Evolutionary conservation across 257 asterid genomes (phyloP).

Genomic region (Fraxinus quadrangulata): DNA sequence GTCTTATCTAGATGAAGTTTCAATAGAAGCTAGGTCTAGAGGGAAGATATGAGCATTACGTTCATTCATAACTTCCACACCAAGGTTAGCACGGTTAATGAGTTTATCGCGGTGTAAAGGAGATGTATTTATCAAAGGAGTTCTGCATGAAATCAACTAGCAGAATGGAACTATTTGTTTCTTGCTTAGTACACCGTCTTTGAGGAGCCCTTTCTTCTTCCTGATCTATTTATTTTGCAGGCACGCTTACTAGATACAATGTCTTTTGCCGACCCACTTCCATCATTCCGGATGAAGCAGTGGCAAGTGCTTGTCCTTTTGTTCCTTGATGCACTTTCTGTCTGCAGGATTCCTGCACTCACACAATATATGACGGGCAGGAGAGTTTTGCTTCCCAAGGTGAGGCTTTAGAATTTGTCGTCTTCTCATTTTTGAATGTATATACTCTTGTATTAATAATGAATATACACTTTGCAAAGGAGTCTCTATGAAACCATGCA

Average conservation of each 20-base stretch:
- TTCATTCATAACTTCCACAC: no score
- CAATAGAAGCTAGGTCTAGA: no score
- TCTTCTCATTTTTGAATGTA: conserved; percentile 17
- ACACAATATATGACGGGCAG: conserved; percentile 52
- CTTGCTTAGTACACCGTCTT: conserved; percentile 12
- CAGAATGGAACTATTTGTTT: neutral
- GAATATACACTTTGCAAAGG: neutral
- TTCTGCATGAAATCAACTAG: conserved; percentile 7
- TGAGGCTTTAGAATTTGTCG: conserved; percentile 32
- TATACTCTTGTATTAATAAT: neutral
- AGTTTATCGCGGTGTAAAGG: conserved; percentile 10
- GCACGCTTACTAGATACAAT: conserved; percentile 70
- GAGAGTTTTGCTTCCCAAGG: conserved; percentile 76
- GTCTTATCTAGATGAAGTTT: no score
- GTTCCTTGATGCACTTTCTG: conserved; percentile 90
- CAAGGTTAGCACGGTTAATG: no score
- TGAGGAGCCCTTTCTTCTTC: neutral
- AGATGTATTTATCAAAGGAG: conserved; percentile 16
- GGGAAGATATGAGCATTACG: no score
- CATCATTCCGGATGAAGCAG: conserved; percentile 78
- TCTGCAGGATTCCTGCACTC: conserved; percentile 68
- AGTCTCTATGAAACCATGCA: neutral
- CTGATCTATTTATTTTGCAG: conserved; percentile 44
- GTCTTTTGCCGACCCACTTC: conserved; percentile 84
- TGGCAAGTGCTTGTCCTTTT: conserved; percentile 75